Percentiles rank a stretch among this genome's conserved stretches.
These are phyloP conservation scores for Tinospora cordifolia DNA, from an alignment of 164 flowering plant species.

Conservation along the genomic window DNA sequence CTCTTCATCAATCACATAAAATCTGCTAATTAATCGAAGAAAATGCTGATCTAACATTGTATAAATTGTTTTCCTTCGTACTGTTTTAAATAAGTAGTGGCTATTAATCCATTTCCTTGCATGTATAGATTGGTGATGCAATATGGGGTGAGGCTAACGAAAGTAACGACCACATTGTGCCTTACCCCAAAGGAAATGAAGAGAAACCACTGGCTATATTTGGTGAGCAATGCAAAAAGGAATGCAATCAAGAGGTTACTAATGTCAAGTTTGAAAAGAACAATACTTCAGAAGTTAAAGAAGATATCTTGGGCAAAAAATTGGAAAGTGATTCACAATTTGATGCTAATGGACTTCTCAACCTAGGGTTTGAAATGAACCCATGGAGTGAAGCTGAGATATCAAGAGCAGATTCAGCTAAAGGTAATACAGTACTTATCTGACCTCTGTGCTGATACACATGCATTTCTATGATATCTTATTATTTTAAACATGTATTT, in stretches of 20 bases:
- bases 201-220: slow-evolving; percentile 21
- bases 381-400: slow-evolving; percentile 31
- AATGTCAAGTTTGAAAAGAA: slow-evolving; percentile 29
- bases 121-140: slow-evolving; percentile 53
- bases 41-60: not conserved
- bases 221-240: slow-evolving; percentile 34
- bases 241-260: slow-evolving; percentile 28
- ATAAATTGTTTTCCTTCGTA: not conserved
- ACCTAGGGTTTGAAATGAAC: slow-evolving; percentile 25
- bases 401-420: slow-evolving; percentile 18
- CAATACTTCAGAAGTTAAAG: slow-evolving; percentile 20
- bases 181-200: slow-evolving; percentile 43
- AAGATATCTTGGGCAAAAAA: slow-evolving; percentile 23
- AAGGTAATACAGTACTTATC: slow-evolving; percentile 15
- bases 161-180: slow-evolving; percentile 62
- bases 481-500: not conserved
- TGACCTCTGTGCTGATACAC: not conserved
- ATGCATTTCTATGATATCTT: not conserved
- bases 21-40: not conserved
- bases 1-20: no score
- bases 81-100: not conserved
- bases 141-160: slow-evolving; percentile 68
- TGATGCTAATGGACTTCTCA: slow-evolving; percentile 22
- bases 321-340: slow-evolving; percentile 23
- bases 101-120: slow-evolving; percentile 4